Percentiles rank a stretch among this genome's conserved stretches.
phyloP scores from a whole-genome alignment of 2,329 filamentous ascomycete species.

The Elsinoe batatas region DNA sequence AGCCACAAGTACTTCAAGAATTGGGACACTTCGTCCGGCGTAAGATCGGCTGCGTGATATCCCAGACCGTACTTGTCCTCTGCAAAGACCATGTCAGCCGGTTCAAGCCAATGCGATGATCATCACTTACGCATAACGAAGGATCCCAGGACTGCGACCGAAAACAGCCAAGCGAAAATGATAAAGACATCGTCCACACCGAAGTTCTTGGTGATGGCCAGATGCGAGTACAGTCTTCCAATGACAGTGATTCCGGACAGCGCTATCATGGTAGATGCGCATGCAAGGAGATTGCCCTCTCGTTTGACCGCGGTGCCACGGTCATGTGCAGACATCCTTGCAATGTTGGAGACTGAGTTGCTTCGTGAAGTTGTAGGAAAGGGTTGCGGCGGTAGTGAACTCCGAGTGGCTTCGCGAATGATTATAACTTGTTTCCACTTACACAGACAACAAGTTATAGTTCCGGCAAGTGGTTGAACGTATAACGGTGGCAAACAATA shows the following conservation, averaged over 20 bases:
- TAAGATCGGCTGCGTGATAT: conserved; percentile 3
- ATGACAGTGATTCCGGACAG: neutral
- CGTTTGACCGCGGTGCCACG: neutral
- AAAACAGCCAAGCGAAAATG: conserved; percentile 3
- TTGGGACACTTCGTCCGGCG: neutral
- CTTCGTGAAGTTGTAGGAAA: neutral
- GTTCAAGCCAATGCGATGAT: too few species aligned
- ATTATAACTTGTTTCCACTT: neutral
- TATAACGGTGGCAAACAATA: neutral
- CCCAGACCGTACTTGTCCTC: conserved; percentile 10
- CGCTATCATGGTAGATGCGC: neutral
- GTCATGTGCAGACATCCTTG: neutral
- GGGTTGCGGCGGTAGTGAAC: neutral
- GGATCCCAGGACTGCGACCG: neutral
- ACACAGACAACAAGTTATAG: neutral
- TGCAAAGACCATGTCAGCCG: neutral
- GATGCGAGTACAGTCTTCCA: conserved; percentile 5
- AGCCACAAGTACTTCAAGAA: conserved; percentile 15
- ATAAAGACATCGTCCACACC: conserved; percentile 10
- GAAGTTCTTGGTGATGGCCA: conserved; percentile 7
- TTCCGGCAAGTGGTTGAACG: neutral
- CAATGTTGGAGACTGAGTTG: neutral
- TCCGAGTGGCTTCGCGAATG: neutral
- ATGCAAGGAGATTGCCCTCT: neutral
- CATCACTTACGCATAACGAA: neutral